These are phyloP conservation scores for Fraxinus pennsylvanica DNA, from an alignment of 257 asterid species.

Conservation along the genomic window DNA sequence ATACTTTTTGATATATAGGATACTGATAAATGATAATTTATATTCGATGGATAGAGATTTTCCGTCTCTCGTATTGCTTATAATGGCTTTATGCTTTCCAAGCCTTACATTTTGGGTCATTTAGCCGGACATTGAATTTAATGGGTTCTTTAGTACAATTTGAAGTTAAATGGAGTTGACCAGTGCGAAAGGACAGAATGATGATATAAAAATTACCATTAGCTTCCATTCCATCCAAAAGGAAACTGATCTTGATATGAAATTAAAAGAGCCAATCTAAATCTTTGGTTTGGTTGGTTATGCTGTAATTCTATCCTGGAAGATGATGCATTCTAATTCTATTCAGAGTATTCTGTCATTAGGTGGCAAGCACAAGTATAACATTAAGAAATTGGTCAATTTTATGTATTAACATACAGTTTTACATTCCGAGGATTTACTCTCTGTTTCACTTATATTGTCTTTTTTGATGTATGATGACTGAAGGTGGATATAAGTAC, in stretches of 20 bases:
- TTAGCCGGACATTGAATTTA: not conserved
- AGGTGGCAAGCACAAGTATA: conserved; percentile 14
- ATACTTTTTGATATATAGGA: not conserved
- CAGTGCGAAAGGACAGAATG: not conserved
- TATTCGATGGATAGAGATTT: not conserved
- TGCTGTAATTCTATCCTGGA: not conserved
- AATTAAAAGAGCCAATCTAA: not conserved
- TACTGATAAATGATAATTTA: not conserved
- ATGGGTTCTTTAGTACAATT: not conserved
- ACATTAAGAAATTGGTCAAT: conserved; percentile 6
- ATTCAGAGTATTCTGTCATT: not conserved
- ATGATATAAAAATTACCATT: not conserved
- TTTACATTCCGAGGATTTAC: conserved; percentile 20
- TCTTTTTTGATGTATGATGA: conserved; percentile 29
- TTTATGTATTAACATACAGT: not conserved
- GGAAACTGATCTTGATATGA: not conserved
- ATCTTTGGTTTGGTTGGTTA: not conserved
- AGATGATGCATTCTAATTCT: conserved; percentile 15
- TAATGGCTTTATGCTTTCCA: not conserved
- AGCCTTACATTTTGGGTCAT: not conserved
- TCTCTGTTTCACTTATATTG: conserved; percentile 25
- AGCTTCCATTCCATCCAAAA: not conserved
- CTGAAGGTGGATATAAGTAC: conserved; percentile 79
- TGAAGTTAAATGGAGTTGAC: not conserved
- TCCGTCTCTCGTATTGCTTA: not conserved